Conservation (phyloP, 1,284 basidiomycete genomes). For the Melampsora americana region DNA sequence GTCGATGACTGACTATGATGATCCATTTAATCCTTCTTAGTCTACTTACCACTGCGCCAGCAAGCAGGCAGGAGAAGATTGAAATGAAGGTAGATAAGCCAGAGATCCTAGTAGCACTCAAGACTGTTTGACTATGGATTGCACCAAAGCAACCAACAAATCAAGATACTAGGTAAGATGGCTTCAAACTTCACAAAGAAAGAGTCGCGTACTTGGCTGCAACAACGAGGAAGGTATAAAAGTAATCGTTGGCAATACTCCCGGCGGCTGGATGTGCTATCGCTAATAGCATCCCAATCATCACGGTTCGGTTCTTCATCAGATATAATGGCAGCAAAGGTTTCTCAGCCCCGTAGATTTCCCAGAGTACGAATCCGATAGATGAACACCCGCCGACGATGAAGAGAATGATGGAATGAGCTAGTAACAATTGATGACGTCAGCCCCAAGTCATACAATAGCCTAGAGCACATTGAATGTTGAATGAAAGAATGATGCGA, state of each 20-base stretch:
- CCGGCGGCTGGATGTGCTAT: slow-evolving; percentile 53
- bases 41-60: slow-evolving; percentile 4
- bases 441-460: neutral
- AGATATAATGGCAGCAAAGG: slow-evolving; percentile 54
- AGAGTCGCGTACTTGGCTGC: slow-evolving; percentile 25
- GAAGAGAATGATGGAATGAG: slow-evolving; percentile 53
- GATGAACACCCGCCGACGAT: slow-evolving; percentile 50
- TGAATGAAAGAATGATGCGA: slow-evolving; percentile 1
- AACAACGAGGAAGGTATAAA: slow-evolving; percentile 49
- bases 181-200: too few relatives aligned
- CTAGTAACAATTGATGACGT: slow-evolving; percentile 13
- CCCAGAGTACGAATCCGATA: slow-evolving; percentile 52
- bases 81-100: slow-evolving; percentile 18
- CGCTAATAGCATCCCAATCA: slow-evolving; percentile 51
- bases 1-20: neutral
- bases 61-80: slow-evolving; percentile 13
- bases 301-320: slow-evolving; percentile 53
- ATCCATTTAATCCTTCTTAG: slow-evolving; percentile 16
- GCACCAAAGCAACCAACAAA: too few relatives aligned
- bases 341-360: slow-evolving; percentile 52
- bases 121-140: slow-evolving; percentile 6
- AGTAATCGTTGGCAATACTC: slow-evolving; percentile 52
- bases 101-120: slow-evolving; percentile 21
- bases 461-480: neutral
- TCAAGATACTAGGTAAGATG: neutral